Conservation (phyloP, 2,329 filamentous ascomycete genomes). For the Amylocarpus encephaloides region DNA sequence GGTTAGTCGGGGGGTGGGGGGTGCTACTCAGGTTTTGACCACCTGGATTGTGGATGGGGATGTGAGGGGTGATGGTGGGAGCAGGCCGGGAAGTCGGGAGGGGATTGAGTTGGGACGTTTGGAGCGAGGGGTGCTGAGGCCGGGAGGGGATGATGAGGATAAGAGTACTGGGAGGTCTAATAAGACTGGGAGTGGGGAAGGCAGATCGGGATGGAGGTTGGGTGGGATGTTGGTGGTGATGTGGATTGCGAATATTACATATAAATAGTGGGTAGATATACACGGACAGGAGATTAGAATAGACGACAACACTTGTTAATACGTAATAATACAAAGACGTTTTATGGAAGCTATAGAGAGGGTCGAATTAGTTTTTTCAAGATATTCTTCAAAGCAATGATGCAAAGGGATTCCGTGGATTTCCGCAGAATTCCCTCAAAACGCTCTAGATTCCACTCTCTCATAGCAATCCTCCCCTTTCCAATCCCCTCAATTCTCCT, state of each 20-base stretch:
- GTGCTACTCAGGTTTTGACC: slow-evolving; percentile 35
- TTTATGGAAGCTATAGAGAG: too few relatives aligned
- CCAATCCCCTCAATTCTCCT: too few relatives aligned
- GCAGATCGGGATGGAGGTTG: slow-evolving; percentile 7
- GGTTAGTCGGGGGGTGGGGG: slow-evolving; percentile 34
- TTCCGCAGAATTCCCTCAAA: too few relatives aligned
- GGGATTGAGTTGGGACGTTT: background rate
- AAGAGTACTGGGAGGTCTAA: background rate
- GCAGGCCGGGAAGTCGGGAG: background rate
- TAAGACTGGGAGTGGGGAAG: background rate
- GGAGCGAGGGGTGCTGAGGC: background rate
- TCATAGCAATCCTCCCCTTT: too few relatives aligned
- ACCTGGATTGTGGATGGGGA: slow-evolving; percentile 32
- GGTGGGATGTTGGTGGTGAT: slow-evolving; percentile 8
- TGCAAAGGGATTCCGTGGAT: too few relatives aligned
- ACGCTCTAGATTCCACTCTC: too few relatives aligned
- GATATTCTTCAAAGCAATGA: too few relatives aligned
- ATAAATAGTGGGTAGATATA: background rate
- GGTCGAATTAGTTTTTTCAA: too few relatives aligned
- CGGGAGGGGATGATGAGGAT: background rate
- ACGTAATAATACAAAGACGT: too few relatives aligned
- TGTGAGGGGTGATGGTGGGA: slow-evolving; percentile 1
- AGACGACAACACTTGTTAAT: too few relatives aligned
- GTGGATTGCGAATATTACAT: slow-evolving; percentile 16
- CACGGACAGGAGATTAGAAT: too few relatives aligned